Evolutionary conservation across 2,329 filamentous ascomycete species (phyloP).

Genomic region (Incumbomyces lentus): DNA sequence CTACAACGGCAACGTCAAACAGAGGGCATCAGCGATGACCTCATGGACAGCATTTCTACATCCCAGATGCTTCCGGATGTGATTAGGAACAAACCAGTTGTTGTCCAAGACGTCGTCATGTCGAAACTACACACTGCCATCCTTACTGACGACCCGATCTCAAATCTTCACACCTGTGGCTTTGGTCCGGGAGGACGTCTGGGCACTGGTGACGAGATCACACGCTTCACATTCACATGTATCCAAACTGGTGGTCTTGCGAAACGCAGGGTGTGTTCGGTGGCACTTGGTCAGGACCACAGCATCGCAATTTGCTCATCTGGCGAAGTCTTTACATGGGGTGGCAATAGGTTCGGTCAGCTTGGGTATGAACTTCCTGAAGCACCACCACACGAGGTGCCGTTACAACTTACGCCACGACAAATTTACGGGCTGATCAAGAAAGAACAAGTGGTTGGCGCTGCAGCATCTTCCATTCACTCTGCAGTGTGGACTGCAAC

Average conservation of each 20-base stretch:
- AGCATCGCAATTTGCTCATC: slow-evolving; percentile 73
- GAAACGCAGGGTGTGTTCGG: slow-evolving; percentile 62
- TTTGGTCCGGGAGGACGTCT: slow-evolving; percentile 83
- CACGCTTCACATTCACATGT: slow-evolving; percentile 73
- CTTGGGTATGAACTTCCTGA: slow-evolving; percentile 72
- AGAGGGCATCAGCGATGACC: slow-evolving; percentile 21
- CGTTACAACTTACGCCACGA: slow-evolving; percentile 67
- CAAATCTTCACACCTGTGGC: slow-evolving; percentile 86
- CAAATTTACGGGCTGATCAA: slow-evolving; percentile 90
- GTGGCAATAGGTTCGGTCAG: slow-evolving; percentile 74
- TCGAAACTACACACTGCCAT: slow-evolving; percentile 88
- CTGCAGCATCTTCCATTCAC: slow-evolving; percentile 82
- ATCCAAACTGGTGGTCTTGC: slow-evolving; percentile 64
- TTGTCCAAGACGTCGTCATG: slow-evolving; percentile 72
- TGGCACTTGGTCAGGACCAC: slow-evolving; percentile 86
- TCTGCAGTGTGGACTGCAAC: slow-evolving; percentile 77
- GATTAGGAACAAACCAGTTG: slow-evolving; percentile 59
- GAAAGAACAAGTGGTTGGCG: slow-evolving; percentile 68
- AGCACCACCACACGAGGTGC: slow-evolving; percentile 58
- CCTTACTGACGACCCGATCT: slow-evolving; percentile 73
- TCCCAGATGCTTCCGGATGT: slow-evolving; percentile 53
- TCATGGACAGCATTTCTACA: slow-evolving; percentile 18
- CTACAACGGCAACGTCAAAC: slow-evolving; percentile 39
- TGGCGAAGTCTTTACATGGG: slow-evolving; percentile 93
- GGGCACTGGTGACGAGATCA: slow-evolving; percentile 80